Evolutionary conservation across 345 rosid species (phyloP).

Genomic region (Turnera subulata): DNA sequence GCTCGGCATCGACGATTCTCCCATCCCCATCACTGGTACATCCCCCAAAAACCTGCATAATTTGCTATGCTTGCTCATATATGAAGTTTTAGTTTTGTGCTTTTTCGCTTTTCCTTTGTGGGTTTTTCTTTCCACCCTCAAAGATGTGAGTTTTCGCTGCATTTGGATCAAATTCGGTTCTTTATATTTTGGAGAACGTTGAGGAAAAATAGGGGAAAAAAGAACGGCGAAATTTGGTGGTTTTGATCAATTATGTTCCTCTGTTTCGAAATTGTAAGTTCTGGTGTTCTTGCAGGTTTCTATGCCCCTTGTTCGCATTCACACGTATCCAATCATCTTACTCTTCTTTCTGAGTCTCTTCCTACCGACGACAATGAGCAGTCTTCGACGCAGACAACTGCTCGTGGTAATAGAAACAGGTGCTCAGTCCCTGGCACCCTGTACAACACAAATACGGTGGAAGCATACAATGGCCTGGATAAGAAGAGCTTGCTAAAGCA

Average conservation of each 20-base stretch:
- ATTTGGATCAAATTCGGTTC: too few species aligned
- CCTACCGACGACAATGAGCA: conserved; percentile 35
- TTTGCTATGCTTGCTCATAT: too few species aligned
- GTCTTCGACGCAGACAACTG: conserved; percentile 20
- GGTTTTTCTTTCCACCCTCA: neutral
- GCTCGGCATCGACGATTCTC: conserved; percentile 88
- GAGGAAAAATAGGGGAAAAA: too few species aligned
- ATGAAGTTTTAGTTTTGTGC: neutral
- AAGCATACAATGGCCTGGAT: conserved; percentile 58
- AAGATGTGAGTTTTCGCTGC: neutral
- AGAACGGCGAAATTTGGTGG: too few species aligned
- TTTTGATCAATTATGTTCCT: too few species aligned
- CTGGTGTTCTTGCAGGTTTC: conserved; percentile 43
- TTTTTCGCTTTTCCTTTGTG: neutral
- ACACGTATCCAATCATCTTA: conserved; percentile 68
- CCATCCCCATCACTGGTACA: conserved; percentile 68
- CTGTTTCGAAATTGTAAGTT: neutral
- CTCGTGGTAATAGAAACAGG: conserved; percentile 61
- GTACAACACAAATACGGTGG: conserved; percentile 78
- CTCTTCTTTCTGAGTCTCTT: conserved; percentile 69
- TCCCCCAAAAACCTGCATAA: too few species aligned
- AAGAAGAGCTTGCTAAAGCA: conserved; percentile 57
- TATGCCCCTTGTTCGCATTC: conserved; percentile 85
- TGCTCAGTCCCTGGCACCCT: conserved; percentile 79
- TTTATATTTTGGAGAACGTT: too few species aligned